Base-by-base conservation (phyloP, 805 yeast genomes). In the Pichia thaimueangensis region DNA sequence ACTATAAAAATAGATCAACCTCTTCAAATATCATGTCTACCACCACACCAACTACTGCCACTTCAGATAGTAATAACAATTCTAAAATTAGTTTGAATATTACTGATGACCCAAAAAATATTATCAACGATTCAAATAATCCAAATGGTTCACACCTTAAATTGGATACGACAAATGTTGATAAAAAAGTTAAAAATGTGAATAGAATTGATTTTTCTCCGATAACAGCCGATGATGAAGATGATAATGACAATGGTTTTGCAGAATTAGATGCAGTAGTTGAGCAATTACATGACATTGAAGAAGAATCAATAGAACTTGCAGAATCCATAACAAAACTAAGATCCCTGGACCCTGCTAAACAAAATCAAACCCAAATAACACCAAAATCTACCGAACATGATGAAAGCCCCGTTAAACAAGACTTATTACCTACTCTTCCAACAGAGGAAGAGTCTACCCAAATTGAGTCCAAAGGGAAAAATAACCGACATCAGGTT, bases 161-260 rank as follows among this genome's bases (percentile, higher is more conserved):
- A n/a, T n/a, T n/a, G n/a, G n/a, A n/a, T n/a, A n/a, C n/a, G n/a
- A n/a, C n/a, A n/a, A n/a, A n/a, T n/a, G n/a, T n/a, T n/a, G 16
- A n/a, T n/a, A 29, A 29, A 29, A 22, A 19, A 22, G 11, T 6
- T 12, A 33, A 38, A 24, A 29, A 7, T 2, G 22, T 34, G 8
- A 37, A 28, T n/a, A 43, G 29, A n/a, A 43, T 43, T 34, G 46
- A 43, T 13, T 43, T 43, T 22, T 38, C 42, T 12, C 30, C 44
- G 1, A 12, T 39, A 3, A 25, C 27, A 13, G 37, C 22, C 13
- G 52, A 54, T 36, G 62, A 58, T 22, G 59, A 53, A n/a, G 59
- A 55, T 9, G 52, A 50, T 6, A 53, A 47, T 3, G 54, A 47
- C 3, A 53, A 50, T 16, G 41, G 35, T 13, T 22, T 22, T 16